Evolutionary conservation across 768 basidiomycete genomes (phyloP), one percentile per base, ranked within the genome.

Genomic region (Amanita phalloides): DNA sequence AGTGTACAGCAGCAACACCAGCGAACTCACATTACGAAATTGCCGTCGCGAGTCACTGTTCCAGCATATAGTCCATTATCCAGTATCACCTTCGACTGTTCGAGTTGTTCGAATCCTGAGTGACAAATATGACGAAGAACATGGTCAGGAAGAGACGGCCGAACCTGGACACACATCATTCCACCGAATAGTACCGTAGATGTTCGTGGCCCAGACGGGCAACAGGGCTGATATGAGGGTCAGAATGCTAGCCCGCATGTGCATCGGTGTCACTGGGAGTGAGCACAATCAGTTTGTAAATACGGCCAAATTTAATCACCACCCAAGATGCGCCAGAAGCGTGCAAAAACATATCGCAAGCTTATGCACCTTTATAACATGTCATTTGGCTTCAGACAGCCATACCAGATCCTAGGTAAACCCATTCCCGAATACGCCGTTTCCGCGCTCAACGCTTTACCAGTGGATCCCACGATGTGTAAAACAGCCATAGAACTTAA

Each of bases 321-420:
- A 46, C 44, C 36, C 57, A 69, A 58, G 53, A 99, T 99, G 96
- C 76, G 93, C 51, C 91, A 96, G 70, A 96, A 90, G 69, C 78
- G 96, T 64, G 91, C 93, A 25, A 99, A 99, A 68, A 79, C 84
- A 0, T 97, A 97, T 68, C 80, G 86, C 57, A 92, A 92, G 64
- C 86, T 95, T 49, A 98, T 99, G 94, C 76, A 82, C 13, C 70
- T 94, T 45, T 97, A 97, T 64, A 79, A 76, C 55, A 77, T 86
- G 65, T 76, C 84, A 2, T 97, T 97, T 66, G 87, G 87, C 5
- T 98, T 97, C 66, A 73, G 92, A 42, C 82, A 92, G 60, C 95
- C 96, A 0, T 98, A 92, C 65, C 96, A 98, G 72, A 77, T 95
- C 6, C 76, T 98, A 23, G 79, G 93, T 92, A 58, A 56, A 73